Conservation (phyloP, 2,329 filamentous ascomycete genomes). For the Peltaster fructicola region DNA sequence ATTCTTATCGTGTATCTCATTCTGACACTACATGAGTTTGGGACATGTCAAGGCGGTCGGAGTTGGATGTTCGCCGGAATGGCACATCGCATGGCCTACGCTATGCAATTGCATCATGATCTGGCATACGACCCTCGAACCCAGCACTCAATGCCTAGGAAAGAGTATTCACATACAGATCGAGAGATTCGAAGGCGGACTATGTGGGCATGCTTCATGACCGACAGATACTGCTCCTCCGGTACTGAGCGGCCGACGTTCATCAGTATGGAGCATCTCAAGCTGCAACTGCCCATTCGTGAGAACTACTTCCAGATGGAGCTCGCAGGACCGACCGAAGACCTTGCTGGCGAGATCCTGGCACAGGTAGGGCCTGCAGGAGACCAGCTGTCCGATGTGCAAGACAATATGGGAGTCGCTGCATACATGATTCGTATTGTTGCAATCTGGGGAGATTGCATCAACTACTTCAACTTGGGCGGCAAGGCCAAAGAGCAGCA, state of each 20-base stretch:
- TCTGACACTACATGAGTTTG: constrained; percentile 84
- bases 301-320: constrained; percentile 83
- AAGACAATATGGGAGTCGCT: constrained; percentile 82
- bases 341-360: constrained; percentile 52
- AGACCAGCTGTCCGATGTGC: constrained; percentile 47
- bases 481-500: constrained; percentile 62
- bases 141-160: constrained; percentile 10
- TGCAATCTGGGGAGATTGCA: constrained; percentile 74
- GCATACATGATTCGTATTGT: constrained; percentile 78
- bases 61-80: constrained; percentile 94
- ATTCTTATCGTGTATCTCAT: constrained; percentile 82
- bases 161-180: constrained; percentile 59
- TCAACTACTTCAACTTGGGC: constrained; percentile 79
- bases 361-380: constrained; percentile 44
- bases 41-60: constrained; percentile 85
- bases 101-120: constrained; percentile 81
- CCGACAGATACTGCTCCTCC: constrained; percentile 95
- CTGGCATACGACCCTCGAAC: constrained; percentile 47
- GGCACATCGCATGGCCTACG: constrained; percentile 93
- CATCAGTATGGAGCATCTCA: constrained; percentile 72
- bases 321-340: constrained; percentile 74
- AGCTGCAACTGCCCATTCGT: constrained; percentile 78
- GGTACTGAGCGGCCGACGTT: constrained; percentile 86
- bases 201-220: constrained; percentile 97
- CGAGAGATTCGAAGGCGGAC: constrained; percentile 80